Percentiles rank a stretch among this genome's conserved stretches.
Conservation (phyloP, 2,329 filamentous ascomycete species). For the Cyclaneusma minus region DNA sequence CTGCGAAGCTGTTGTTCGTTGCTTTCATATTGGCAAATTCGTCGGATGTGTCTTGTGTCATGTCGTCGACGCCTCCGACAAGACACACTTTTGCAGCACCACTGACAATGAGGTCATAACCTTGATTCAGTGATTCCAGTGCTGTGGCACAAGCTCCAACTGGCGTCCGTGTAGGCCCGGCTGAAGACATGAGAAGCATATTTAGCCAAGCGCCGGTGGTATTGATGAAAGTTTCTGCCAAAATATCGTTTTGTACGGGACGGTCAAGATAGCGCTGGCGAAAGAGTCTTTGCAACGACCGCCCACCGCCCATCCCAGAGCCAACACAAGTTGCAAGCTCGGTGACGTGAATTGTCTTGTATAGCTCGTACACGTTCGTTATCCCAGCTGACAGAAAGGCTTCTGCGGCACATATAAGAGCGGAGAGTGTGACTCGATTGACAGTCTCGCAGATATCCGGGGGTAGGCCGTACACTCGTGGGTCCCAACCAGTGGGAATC, state of each 20-base stretch:
- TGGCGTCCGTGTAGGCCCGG: conserved; percentile 21
- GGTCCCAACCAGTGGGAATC: conserved; percentile 21
- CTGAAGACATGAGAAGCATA: conserved; percentile 23
- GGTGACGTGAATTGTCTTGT: conserved; percentile 19
- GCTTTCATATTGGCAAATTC: conserved; percentile 23
- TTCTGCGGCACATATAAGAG: conserved; percentile 18
- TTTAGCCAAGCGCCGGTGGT: conserved; percentile 23
- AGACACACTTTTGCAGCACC: conserved; percentile 18
- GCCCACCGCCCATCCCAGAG: conserved; percentile 16
- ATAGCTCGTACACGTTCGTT: conserved; percentile 17
- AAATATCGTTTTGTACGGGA: conserved; percentile 18
- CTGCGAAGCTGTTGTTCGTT: conserved; percentile 18
- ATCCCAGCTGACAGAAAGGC: conserved; percentile 20
- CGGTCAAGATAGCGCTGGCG: conserved; percentile 17
- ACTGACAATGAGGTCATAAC: conserved; percentile 17
- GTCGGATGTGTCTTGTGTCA: conserved; percentile 16
- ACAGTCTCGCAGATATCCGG: conserved; percentile 21
- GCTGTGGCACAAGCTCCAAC: conserved; percentile 23
- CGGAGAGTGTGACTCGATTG: conserved; percentile 20
- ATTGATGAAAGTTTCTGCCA: conserved; percentile 22
- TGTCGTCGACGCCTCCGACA: conserved; percentile 22
- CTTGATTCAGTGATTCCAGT: conserved; percentile 21
- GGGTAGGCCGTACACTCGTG: conserved; percentile 20
- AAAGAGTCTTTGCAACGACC: conserved; percentile 16
- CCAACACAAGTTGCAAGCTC: conserved; percentile 22